Base-by-base conservation (phyloP, 352 stramenopile species). In the Phytophthora parvispora region DNA sequence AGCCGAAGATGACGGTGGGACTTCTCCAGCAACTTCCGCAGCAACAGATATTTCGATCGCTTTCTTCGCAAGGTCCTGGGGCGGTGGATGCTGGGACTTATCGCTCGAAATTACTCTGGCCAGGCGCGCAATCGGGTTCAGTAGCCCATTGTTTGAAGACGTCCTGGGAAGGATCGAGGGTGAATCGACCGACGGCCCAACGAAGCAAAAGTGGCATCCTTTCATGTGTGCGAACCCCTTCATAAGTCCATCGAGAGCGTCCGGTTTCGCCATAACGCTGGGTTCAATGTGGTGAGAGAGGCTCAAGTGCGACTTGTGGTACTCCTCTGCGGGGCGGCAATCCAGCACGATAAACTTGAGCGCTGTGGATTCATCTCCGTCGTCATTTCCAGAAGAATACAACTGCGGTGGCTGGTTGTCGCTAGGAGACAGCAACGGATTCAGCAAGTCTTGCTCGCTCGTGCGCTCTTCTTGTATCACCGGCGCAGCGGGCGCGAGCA, bases 141-240 rank as follows among this genome's bases (percentile, higher is more conserved):
- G 64, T 45, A 69, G 76, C 50, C 59, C 75, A 12, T 80, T 79
- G 18, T 74, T 81, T 2, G 66, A 83, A 4, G 51, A 69, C 4
- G 77, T 74, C 22, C 72, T 72, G 3, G 55, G 22, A 2, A 62
- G 47, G 6, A 67, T 43, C 16, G 85, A 72, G 6, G 54, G 36
- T 12, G 61, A 45, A n/a, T 75, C 65, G n/a, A 78, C 56, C 2
- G 82, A 86, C 15, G 80, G 86, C 3, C 90, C 90, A 49, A 97
- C 85, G 57, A 97, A 96, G 59, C 90, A 97, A 67, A 97, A 97
- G 51, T 97, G 90, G 49, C 87, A 96, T 1, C 90, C 89, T 81
- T 97, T 96, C 89, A 97, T 97, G 5, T 81, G 74, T 27, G 74
- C 75, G 38, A 97, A 96, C 0, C 87, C 88, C 49, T 95, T 91